Evolutionary conservation across 1,139 yeast species (phyloP), one percentile per base, ranked within the genome.

Genomic region (Hemisphaericaspora subhashii): DNA sequence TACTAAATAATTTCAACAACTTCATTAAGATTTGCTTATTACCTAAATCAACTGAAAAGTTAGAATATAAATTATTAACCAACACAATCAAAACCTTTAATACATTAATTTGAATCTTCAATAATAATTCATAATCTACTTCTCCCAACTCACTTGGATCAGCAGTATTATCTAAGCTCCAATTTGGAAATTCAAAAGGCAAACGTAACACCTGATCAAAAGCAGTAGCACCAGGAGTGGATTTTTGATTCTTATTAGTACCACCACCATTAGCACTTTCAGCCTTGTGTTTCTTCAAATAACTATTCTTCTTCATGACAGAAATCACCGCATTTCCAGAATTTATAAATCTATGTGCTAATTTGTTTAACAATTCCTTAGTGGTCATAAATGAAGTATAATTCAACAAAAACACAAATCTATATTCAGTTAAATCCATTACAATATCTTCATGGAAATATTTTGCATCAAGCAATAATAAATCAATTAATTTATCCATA

Each of bases 71-170:
- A 48, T 84, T 83, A 37, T 79, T 76, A 17, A 88, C 78, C 62
- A 95, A 74, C 29, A 83, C 76, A 37, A 81, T 77, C 42, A 88
- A 68, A 1, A 89, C 87, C 55, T 87, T 95, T 46, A 89, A 67
- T 31, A 89, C 81, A 37, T 95, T 95, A 39, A 85, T 74, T 54
- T 89, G 96, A 39, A 89, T 86, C 55, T 83, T 67, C 75, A 50
- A 81, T 74, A 57, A 81, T 69, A 64, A 75, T 67, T 54, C 79
- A 67, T 85, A 71, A 47, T 72, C 76, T 25, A 72, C 74, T 31
- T 68, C 71, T 0, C 77, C 77, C 37, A 70, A 57, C 27, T 62
- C 67, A 30, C 57, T 57, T 42, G 70, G 53, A 39, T 69, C 66
- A 15, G 68, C 64, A 4, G 57, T 51, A 2, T 58, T 52, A 43